Evolutionary conservation across 1,284 basidiomycete species (phyloP), one percentile per base, ranked within the genome.

Genomic region (Rhodofomes roseus): DNA sequence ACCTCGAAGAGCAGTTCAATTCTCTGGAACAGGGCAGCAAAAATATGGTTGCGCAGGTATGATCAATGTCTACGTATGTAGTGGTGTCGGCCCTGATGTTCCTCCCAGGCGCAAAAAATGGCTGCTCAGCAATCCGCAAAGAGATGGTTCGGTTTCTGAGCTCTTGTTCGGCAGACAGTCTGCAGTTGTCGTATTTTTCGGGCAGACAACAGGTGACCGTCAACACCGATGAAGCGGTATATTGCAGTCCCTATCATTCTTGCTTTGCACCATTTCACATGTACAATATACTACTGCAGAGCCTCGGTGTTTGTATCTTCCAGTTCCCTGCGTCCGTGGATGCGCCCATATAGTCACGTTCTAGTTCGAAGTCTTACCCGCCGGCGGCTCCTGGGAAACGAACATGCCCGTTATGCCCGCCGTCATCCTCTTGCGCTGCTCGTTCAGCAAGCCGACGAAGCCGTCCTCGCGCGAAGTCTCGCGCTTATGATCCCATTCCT

Each of bases 21-120:
- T 78, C 82, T 0, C 70, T 90, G 34, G 85, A 84, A 68, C 75
- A 84, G 60, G 86, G 86, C 6, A 89, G 85, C 65, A 81, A 78
- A 65, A 81, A 76, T 62, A 86, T 90, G 85, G 79, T 84, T 1
- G 69, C 77, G 4, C 85, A 90, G 79, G 86, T 86, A 58, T 60
- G 67, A 22, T 14, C 22, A 25, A 18, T 11, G 12, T 4, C 11
- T n/a, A 23, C 22, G 2, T 5, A 48, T 14, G n/a, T n/a, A n/a
- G n/a, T n/a, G n/a, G n/a, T n/a, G n/a, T n/a, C n/a, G n/a, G n/a
- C n/a, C n/a, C n/a, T n/a, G n/a, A n/a, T n/a, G 14, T 31, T 20
- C 31, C 18, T 36, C 40, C 16, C 41, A 62, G 61, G 61, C 61
- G 9, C 43, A 57, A 27, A 54, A 29, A 12, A 8, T 62, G n/a